A percentile compares a stretch with the other conserved stretches of the same genome.
phyloP scores from a whole-genome alignment of 129 eudicot genomes.

The Lonicera japonica region DNA sequence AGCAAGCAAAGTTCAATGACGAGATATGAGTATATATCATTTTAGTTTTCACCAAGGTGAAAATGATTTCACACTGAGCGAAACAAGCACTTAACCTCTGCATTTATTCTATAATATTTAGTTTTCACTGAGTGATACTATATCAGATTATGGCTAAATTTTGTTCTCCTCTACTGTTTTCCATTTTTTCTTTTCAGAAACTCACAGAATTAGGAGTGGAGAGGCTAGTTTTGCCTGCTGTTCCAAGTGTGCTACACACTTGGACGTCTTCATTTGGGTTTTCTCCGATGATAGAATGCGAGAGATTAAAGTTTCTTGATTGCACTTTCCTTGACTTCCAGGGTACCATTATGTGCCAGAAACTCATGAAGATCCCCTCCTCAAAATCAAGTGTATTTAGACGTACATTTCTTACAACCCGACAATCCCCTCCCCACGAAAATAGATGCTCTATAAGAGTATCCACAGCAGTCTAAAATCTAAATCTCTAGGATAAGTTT shows the following conservation, averaged over 20 bases:
- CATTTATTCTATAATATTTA: too few relatives aligned
- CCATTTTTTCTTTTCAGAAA: slow-evolving; percentile 29
- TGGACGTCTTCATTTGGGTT: slow-evolving; percentile 85
- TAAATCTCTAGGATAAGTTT: too few relatives aligned
- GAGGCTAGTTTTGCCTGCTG: slow-evolving; percentile 85
- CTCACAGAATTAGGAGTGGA: slow-evolving; percentile 67
- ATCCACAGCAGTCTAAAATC: too few relatives aligned
- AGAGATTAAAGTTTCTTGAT: slow-evolving; percentile 42
- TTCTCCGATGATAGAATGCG: slow-evolving; percentile 46
- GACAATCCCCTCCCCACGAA: not conserved
- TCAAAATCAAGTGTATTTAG: slow-evolving; percentile 17
- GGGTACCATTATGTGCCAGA: slow-evolving; percentile 85
- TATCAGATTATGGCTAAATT: too few relatives aligned
- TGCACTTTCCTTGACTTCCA: slow-evolving; percentile 73
- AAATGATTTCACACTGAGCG: too few relatives aligned
- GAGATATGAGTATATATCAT: too few relatives aligned
- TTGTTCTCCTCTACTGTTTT: not conserved
- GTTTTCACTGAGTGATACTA: too few relatives aligned
- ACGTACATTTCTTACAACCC: slow-evolving; percentile 24
- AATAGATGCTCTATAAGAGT: too few relatives aligned
- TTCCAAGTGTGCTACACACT: slow-evolving; percentile 52
- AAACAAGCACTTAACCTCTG: too few relatives aligned
- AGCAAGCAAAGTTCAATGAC: too few relatives aligned
- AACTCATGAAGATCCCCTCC: slow-evolving; percentile 26
- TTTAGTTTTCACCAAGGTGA: too few relatives aligned